Evolutionary conservation across 2,329 filamentous ascomycete species (phyloP).

Genomic region (Fusarium agapanthi): DNA sequence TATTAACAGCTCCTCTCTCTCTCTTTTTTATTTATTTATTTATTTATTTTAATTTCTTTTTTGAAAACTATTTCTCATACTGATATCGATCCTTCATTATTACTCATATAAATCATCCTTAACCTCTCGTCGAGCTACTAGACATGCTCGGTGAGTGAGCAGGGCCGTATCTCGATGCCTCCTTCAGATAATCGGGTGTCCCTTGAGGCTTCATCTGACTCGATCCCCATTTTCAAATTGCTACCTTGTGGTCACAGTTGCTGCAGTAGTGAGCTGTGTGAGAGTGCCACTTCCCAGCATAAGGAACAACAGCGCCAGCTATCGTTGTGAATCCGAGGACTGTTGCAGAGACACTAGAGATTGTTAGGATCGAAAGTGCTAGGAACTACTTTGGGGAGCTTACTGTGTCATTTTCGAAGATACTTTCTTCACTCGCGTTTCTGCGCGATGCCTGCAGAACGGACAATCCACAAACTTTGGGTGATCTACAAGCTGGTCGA

Average conservation of each 20-base stretch:
- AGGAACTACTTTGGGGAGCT: rapidly evolving
- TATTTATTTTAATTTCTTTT: too few species aligned
- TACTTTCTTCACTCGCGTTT: slow-evolving; percentile 35
- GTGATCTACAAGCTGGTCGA: slow-evolving; percentile 33
- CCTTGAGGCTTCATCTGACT: slow-evolving; percentile 27
- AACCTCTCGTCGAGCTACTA: neutral
- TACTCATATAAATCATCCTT: neutral
- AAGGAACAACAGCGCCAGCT: slow-evolving; percentile 34
- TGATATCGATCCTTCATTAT: neutral
- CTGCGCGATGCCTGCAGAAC: slow-evolving; percentile 28
- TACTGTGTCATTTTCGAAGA: slow-evolving; percentile 37
- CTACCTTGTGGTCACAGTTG: slow-evolving; percentile 37
- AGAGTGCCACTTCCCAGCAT: slow-evolving; percentile 27
- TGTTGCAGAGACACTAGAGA: slow-evolving; percentile 21
- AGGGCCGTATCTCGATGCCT: slow-evolving; percentile 28
- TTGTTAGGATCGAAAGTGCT: neutral
- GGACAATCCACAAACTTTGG: slow-evolving; percentile 39
- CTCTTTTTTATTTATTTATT: too few species aligned
- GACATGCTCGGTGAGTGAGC: neutral
- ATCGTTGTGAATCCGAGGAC: slow-evolving; percentile 35
- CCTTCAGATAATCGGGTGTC: slow-evolving; percentile 33
- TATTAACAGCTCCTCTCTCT: neutral
- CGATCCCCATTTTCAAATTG: slow-evolving; percentile 14
- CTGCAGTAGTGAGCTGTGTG: slow-evolving; percentile 36
- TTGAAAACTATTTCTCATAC: neutral